phyloP scores from a whole-genome alignment of 148 eudicot species.

The Rhododendron ovatum region DNA sequence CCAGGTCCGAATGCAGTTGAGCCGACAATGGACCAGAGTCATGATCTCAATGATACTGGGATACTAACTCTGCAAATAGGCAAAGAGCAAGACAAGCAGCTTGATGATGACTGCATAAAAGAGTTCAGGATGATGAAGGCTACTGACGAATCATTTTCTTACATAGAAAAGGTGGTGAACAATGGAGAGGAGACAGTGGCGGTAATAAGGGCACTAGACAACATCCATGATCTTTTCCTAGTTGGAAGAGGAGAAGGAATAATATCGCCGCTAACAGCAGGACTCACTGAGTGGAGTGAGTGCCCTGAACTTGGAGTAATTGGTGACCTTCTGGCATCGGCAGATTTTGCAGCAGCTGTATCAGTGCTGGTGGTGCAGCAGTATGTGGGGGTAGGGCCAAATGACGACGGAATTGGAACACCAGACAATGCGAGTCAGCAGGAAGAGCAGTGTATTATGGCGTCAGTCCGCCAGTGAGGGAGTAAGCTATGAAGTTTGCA shows the following conservation, averaged over 20 bases:
- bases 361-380: constrained; percentile 60
- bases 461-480: neutral
- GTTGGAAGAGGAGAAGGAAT: constrained; percentile 33
- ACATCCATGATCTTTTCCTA: constrained; percentile 21
- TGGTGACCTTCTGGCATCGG: constrained; percentile 30
- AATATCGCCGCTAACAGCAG: constrained; percentile 24
- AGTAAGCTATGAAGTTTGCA: constrained; percentile 14
- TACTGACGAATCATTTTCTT: constrained; percentile 12
- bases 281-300: constrained; percentile 38
- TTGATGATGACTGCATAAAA: constrained; percentile 23
- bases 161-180: constrained; percentile 19
- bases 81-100: constrained; percentile 17
- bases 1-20: constrained; percentile 16
- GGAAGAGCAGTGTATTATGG: neutral
- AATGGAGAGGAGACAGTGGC: constrained; percentile 28
- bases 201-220: constrained; percentile 16
- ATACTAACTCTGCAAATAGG: constrained; percentile 1
- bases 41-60: constrained; percentile 1
- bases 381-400: constrained; percentile 17
- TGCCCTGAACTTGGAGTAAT: constrained; percentile 42
- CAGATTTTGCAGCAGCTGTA: constrained; percentile 26
- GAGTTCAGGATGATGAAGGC: constrained; percentile 15
- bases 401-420: constrained; percentile 12
- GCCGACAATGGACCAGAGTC: neutral
- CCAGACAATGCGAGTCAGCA: neutral